Evolutionary conservation across 768 basidiomycete species (phyloP).

Genomic region (Tricholoma sp.): DNA sequence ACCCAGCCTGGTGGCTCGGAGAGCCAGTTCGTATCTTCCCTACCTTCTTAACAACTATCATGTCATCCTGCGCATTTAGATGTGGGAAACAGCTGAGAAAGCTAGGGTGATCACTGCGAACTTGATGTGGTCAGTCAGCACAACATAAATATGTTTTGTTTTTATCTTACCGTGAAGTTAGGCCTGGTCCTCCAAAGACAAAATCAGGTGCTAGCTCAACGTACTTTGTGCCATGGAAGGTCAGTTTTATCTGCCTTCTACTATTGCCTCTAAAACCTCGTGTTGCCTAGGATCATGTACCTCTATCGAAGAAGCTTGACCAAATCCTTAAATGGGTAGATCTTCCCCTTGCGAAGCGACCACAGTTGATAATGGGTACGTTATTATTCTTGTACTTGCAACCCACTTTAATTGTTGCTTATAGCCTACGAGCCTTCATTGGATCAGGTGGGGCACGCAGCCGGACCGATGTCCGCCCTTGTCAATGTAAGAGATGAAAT

Average conservation of each 20-base stretch:
- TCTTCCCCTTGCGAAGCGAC: conserved; percentile 62
- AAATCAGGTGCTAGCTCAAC: conserved; percentile 58
- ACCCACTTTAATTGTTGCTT: conserved; percentile 1
- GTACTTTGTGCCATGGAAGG: conserved; percentile 78
- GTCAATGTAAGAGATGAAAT: conserved; percentile 56
- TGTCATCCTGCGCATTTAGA: conserved; percentile 35
- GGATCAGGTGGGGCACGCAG: conserved; percentile 78
- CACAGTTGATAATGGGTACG: conserved; percentile 72
- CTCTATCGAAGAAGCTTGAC: conserved; percentile 65
- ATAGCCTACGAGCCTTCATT: conserved; percentile 80
- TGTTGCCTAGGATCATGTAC: conserved; percentile 47
- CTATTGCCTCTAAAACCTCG: neutral
- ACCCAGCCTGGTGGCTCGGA: conserved; percentile 80
- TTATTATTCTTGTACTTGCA: conserved; percentile 9
- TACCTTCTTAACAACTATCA: neutral
- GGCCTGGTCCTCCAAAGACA: conserved; percentile 82
- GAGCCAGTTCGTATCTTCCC: conserved; percentile 58
- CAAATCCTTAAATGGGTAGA: conserved; percentile 84
- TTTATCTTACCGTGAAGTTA: conserved; percentile 18
- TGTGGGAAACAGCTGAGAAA: conserved; percentile 86
- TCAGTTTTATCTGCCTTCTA: conserved; percentile 20
- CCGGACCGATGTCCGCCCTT: conserved; percentile 61
- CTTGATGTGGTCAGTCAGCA: conserved; percentile 75
- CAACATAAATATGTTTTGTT: neutral
- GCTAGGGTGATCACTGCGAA: conserved; percentile 76